A percentile compares a stretch with the other conserved stretches of the same genome.
phyloP scores from a whole-genome alignment of 1,139 yeast genomes.

The Taiozyma sp. region DNA sequence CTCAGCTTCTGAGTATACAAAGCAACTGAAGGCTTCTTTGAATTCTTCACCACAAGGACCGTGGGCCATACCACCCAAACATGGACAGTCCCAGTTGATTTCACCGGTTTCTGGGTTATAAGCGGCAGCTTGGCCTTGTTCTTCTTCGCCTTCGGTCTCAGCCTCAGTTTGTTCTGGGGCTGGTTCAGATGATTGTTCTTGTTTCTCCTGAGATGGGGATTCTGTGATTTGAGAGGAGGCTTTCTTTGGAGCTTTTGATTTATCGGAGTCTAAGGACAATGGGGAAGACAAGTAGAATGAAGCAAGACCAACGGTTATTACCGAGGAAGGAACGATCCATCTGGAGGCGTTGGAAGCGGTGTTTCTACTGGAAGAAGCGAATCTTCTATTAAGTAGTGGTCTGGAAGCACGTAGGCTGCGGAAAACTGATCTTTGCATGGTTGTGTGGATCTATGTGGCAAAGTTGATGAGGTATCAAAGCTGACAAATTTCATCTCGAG shows the following conservation, averaged over 20 bases:
- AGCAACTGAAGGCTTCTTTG: slow-evolving; percentile 94
- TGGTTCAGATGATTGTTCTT: slow-evolving; percentile 9
- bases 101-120: slow-evolving; percentile 98
- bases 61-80: slow-evolving; percentile 98
- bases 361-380: neutral
- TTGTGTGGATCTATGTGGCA: neutral
- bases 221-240: neutral
- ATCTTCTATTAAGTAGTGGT: neutral
- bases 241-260: neutral
- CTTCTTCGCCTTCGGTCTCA: slow-evolving; percentile 17
- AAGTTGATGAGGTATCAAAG: neutral
- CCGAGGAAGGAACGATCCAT: slow-evolving; percentile 16
- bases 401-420: neutral
- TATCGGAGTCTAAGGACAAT: slow-evolving; percentile 16
- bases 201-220: slow-evolving; percentile 4
- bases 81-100: slow-evolving; percentile 99
- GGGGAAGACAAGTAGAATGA: slow-evolving; percentile 16
- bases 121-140: slow-evolving; percentile 49
- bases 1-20: slow-evolving; percentile 90
- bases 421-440: neutral
- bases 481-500: neutral
- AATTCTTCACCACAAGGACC: slow-evolving; percentile 99
- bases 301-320: slow-evolving; percentile 14
- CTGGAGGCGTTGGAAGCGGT: neutral
- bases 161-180: slow-evolving; percentile 16